These are phyloP conservation scores for Alternaria conjuncta DNA, from an alignment of 2,329 filamentous ascomycete species.

Conservation along the genomic window DNA sequence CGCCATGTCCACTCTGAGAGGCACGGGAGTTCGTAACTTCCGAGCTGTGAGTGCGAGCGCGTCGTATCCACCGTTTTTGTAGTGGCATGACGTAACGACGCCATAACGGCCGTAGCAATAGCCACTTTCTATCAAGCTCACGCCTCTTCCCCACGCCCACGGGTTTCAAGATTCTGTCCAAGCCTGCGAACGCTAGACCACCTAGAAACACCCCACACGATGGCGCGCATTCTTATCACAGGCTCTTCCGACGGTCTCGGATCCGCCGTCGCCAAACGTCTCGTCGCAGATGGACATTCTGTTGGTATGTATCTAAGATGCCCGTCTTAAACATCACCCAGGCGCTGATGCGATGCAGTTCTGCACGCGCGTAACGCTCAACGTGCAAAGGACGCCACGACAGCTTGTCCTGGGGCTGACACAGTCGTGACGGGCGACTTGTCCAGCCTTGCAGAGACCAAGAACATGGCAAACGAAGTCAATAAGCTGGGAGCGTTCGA, in stretches of 20 bases:
- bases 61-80: background rate
- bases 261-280: conserved; percentile 57
- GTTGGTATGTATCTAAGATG: conserved; percentile 39
- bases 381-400: conserved; percentile 58
- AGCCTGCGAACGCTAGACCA: background rate
- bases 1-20: background rate
- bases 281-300: conserved; percentile 60
- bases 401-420: conserved; percentile 58
- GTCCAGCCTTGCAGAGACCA: conserved; percentile 58
- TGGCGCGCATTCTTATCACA: conserved; percentile 61
- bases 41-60: background rate
- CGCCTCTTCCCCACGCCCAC: background rate
- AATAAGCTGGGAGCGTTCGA: conserved; percentile 61
- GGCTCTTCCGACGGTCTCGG: conserved; percentile 66
- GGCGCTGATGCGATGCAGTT: conserved; percentile 25
- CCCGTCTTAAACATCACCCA: too few relatives aligned
- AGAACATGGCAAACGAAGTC: conserved; percentile 58
- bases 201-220: conserved; percentile 18
- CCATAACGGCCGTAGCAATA: background rate
- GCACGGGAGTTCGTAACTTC: background rate
- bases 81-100: background rate
- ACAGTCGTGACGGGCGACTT: conserved; percentile 62
- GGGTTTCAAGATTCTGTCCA: background rate
- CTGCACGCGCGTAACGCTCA: conserved; percentile 64
- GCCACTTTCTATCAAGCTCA: background rate